phyloP scores from a whole-genome alignment of 306 rosid genomes.

The Quercus wislizeni region DNA sequence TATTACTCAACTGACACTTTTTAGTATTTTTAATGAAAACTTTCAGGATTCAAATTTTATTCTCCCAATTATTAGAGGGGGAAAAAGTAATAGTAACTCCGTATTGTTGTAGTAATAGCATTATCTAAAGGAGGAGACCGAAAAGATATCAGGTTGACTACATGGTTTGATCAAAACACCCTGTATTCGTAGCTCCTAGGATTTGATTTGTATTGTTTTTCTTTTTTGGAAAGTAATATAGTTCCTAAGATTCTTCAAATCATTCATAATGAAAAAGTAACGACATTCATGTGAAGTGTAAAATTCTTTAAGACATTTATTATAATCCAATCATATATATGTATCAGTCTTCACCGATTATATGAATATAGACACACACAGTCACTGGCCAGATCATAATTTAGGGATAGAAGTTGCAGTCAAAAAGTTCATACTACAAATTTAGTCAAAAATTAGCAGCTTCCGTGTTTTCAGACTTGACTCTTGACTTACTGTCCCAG shows the following conservation, averaged over 20 bases:
- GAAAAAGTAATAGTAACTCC: conserved; percentile 9
- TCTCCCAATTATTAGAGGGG: too few species aligned
- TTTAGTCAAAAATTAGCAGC: not conserved
- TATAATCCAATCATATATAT: not conserved
- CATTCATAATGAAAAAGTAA: conserved; percentile 16
- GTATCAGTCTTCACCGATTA: not conserved
- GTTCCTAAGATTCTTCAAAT: conserved; percentile 21
- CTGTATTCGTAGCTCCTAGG: too few species aligned
- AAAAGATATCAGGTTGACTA: conserved; percentile 8
- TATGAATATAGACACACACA: not conserved
- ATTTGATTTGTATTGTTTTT: too few species aligned
- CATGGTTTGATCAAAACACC: conserved; percentile 3
- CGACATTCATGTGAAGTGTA: conserved; percentile 11
- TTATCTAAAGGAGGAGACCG: conserved; percentile 6
- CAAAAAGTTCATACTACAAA: not conserved
- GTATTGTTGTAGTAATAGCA: conserved; percentile 19
- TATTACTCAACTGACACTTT: too few species aligned
- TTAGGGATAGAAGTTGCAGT: not conserved
- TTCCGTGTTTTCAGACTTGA: conserved; percentile 2
- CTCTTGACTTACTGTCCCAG: not conserved
- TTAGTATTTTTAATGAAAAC: too few species aligned
- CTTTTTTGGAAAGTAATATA: too few species aligned
- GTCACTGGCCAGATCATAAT: not conserved
- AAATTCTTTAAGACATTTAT: not conserved
- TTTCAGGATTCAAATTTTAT: too few species aligned